Percentiles rank a stretch among this genome's conserved stretches.
These are phyloP conservation scores for Canna indica DNA, from an alignment of 176 grass and related monocot genomes.

Conservation along the genomic window DNA sequence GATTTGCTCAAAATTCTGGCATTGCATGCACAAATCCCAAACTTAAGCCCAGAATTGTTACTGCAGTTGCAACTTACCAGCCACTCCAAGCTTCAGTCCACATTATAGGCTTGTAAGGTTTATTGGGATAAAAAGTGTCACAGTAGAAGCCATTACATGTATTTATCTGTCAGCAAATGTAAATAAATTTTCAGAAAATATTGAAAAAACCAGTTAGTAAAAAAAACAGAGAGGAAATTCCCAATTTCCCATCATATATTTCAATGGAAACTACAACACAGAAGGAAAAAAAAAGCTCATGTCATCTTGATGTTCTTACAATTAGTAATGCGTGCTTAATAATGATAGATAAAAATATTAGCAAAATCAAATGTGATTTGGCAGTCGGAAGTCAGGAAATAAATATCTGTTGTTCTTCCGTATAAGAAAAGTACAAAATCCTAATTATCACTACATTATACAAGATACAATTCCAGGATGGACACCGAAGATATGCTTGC, in stretches of 20 bases:
- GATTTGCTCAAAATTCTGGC: neutral
- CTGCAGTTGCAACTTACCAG: constrained; percentile 40
- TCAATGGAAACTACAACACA: neutral
- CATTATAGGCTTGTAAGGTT: constrained; percentile 80
- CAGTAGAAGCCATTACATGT: constrained; percentile 99
- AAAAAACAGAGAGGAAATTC: neutral
- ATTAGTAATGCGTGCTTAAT: neutral
- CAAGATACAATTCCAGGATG: neutral
- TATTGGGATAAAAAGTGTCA: constrained; percentile 85
- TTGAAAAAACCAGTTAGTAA: neutral
- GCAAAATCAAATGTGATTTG: neutral
- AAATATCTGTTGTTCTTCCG: too few species aligned
- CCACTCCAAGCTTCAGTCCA: constrained; percentile 99
- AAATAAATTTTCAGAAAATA: neutral
- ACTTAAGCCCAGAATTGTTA: neutral
- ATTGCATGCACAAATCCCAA: constrained; percentile 5
- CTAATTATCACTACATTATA: neutral
- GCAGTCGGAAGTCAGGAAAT: neutral
- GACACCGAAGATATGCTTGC: neutral
- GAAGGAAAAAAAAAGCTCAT: neutral
- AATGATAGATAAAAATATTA: neutral
- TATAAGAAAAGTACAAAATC: too few species aligned
- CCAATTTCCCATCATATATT: neutral
- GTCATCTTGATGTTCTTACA: neutral
- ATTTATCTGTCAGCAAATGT: constrained; percentile 55